Evolutionary conservation across 345 rosid species (phyloP), one percentile per base, ranked within the genome.

Genomic region (Geranium rotundifolium): DNA sequence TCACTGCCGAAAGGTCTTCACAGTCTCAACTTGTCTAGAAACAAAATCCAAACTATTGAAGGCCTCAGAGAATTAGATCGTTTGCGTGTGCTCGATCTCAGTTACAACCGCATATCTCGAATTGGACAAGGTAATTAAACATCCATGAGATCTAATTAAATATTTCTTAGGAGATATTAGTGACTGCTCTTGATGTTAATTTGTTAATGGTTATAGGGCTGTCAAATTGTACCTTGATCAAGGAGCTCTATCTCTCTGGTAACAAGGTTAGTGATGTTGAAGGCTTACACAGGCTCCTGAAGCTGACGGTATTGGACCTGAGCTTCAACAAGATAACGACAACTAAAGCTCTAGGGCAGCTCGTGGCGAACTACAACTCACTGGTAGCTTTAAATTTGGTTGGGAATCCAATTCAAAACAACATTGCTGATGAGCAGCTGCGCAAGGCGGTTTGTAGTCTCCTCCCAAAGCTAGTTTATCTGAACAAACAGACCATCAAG

Each of bases 311-410:
- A 62, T 64, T 93, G 6, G 99, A 93, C 79, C 73, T 87, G 66
- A 85, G 99, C 78, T 93, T 93, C 84, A 87, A 89, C 84, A 93
- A 86, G 90, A 86, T 93, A 65, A 81, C 95, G 5, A 89, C 99
- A 54, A 70, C 87, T 9, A 87, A 86, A 71, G 85, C 89, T 23
- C 77, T 93, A 9, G 95, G 96, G 4, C 99, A 90, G 84, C 90
- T 93, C 12, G 97, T 89, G 50, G 90, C 96, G 4, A 87, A 87
- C 78, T 92, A 87, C 85, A 79, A 81, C 73, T 75, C 99, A 16
- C 69, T 92, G 59, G 76, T 79, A 55, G 98, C 95, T 62, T 59
- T 92, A 34, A 92, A 87, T 72, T 81, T 92, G 17, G 63, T 89
- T 49, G 98, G 98, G 37, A 92, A 85, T 78, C 93, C 95, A 7